phyloP scores from a whole-genome alignment of 148 eudicot genomes.

The Camellia lanceoleosa region DNA sequence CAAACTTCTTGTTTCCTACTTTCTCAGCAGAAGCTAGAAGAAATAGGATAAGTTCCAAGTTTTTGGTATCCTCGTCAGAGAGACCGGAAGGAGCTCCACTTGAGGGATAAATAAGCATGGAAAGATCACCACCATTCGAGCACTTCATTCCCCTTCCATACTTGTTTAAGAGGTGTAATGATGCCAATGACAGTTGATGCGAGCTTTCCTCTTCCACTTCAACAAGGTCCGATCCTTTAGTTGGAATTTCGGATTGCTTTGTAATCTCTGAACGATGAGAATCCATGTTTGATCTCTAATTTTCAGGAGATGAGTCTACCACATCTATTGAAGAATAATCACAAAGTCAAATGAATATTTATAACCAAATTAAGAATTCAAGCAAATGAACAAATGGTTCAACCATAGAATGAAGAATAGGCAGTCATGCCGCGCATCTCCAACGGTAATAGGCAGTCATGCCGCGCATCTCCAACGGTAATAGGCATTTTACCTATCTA shows the following conservation, averaged over 20 bases:
- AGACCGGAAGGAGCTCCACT: slow-evolving; percentile 15
- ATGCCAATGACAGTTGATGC: too few species aligned
- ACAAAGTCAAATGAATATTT: too few species aligned
- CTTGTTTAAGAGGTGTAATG: background rate
- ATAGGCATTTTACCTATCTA: too few species aligned
- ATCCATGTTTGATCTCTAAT: background rate
- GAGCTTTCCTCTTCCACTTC: background rate
- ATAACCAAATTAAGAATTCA: too few species aligned
- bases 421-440: too few species aligned
- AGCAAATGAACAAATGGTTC: too few species aligned
- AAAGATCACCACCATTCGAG: slow-evolving; percentile 1
- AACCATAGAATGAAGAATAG: too few species aligned
- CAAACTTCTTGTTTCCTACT: slow-evolving; percentile 21
- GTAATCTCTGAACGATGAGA: background rate
- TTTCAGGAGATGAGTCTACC: too few species aligned
- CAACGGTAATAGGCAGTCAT: too few species aligned
- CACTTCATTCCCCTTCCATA: background rate
- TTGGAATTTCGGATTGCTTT: background rate
- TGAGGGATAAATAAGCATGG: slow-evolving; percentile 9
- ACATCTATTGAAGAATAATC: too few species aligned
- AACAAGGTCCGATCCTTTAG: background rate
- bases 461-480: too few species aligned
- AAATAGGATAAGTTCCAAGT: slow-evolving; percentile 22
- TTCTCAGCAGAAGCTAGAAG: slow-evolving; percentile 39
- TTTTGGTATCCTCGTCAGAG: slow-evolving; percentile 22